Conservation (phyloP, 225 moss, liverwort and hornwort species). For the Antitrichia curtipendula region DNA sequence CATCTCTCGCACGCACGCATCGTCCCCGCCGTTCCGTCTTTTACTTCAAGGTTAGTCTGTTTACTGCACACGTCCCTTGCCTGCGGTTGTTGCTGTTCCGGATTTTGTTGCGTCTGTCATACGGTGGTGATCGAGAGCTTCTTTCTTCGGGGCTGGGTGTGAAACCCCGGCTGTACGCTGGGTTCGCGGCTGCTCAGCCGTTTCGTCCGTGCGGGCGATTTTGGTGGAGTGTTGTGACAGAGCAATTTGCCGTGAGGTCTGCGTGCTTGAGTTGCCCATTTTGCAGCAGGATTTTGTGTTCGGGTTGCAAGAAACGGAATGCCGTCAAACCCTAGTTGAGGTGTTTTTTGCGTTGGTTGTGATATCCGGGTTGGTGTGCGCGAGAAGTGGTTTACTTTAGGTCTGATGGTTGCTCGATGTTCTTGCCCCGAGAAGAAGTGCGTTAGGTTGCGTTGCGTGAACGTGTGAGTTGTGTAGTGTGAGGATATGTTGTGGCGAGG, state of each 20-base stretch:
- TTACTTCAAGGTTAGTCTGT: not conserved
- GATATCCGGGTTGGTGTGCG: too few relatives aligned
- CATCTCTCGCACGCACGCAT: not conserved
- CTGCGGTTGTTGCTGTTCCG: not conserved
- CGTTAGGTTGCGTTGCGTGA: not conserved
- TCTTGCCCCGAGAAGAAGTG: not conserved
- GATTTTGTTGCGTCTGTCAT: too few relatives aligned
- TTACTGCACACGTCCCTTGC: not conserved
- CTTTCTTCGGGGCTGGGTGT: not conserved
- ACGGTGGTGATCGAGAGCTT: not conserved
- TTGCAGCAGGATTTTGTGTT: not conserved
- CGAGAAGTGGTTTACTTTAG: not conserved
- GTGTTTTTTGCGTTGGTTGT: not conserved
- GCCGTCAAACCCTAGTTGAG: not conserved
- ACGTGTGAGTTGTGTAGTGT: not conserved
- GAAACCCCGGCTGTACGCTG: not conserved
- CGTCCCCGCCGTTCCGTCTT: not conserved
- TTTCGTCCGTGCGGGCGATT: not conserved
- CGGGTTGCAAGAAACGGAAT: not conserved
- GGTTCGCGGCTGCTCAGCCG: not conserved
- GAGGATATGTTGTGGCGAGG: too few relatives aligned
- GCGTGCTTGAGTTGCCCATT: not conserved
- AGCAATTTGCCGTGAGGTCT: not conserved
- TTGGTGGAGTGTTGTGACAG: not conserved
- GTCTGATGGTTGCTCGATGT: not conserved